Base-by-base conservation (phyloP, 2,329 filamentous ascomycete species). In the Penicillium brasilianum region DNA sequence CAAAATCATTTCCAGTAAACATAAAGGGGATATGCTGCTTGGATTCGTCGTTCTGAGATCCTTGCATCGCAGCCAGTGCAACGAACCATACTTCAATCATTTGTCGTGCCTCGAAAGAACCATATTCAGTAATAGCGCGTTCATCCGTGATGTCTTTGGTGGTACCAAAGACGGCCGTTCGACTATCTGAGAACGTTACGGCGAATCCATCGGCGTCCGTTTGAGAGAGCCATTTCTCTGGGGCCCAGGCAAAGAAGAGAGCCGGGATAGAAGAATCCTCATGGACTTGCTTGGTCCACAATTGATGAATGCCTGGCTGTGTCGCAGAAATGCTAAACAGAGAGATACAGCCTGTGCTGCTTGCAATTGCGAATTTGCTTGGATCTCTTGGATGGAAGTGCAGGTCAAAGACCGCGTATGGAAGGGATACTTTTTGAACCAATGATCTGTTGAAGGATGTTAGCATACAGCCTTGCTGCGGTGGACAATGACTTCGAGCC, bases 381-480 rank as follows among this genome's bases (percentile, higher is more conserved):
- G 76, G 78, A 56, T 81, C 74, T 55, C 77, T 72, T 1, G 85
- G 86, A 62, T 89, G 87, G 75, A 97, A 98, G 68, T 93, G 91
- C 32, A 97, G 81, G 73, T 97, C 93, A 56, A 97, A 84, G 30
- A 97, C 84, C 6, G 92, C 93, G 55, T 88, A 92, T 4, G 87
- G 84, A 22, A 90, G 87, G 5, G 80, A 71, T 4, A 88, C 65
- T 0, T 84, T 88, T 71, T 91, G 86, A 4, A 89, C 70, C 58
- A 84, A 79, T 1, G 75, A 75, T 67, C 87, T 90, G 62, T n/a
- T n/a, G n/a, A n/a, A n/a, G n/a, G n/a, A n/a, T n/a, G n/a, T n/a
- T n/a, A n/a, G n/a, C n/a, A n/a, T n/a, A n/a, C n/a, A n/a, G n/a
- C n/a, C n/a, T n/a, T n/a, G n/a, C n/a, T n/a, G n/a, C n/a, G n/a